phyloP scores from a whole-genome alignment of 129 eudicot genomes.

The Flaveria trinervia region DNA sequence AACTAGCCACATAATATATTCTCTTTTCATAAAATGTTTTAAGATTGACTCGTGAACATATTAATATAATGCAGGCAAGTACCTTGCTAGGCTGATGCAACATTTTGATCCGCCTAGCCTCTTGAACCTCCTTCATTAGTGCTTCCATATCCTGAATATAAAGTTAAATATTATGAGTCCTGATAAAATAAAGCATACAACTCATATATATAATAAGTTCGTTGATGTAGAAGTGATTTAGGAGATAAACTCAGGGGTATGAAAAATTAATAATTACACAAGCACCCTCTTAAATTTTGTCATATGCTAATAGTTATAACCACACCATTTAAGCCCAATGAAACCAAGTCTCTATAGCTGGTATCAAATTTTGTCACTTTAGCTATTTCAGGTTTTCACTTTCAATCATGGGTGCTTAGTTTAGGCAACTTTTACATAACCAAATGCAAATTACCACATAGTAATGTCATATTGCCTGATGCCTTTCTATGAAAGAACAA shows the following conservation, averaged over 20 bases:
- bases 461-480: too few species aligned
- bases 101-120: conserved; percentile 96
- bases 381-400: too few species aligned
- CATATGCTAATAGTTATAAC: too few species aligned
- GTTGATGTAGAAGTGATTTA: conserved; percentile 2
- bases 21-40: too few species aligned
- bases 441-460: too few species aligned
- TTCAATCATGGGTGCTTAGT: too few species aligned
- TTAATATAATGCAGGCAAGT: conserved; percentile 1
- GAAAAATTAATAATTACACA: background rate
- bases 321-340: too few species aligned
- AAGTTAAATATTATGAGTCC: background rate
- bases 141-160: conserved; percentile 76
- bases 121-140: conserved; percentile 95
- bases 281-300: too few species aligned
- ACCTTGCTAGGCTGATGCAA: conserved; percentile 98
- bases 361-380: too few species aligned
- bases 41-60: conserved; percentile 8
- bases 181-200: background rate
- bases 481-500: too few species aligned
- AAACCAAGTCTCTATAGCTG: too few species aligned
- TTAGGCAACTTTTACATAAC: too few species aligned
- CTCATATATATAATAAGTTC: background rate
- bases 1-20: background rate
- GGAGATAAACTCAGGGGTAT: conserved; percentile 3